Evolutionary conservation across 2,329 filamentous ascomycete species (phyloP).

Genomic region (Bisporella sp.): DNA sequence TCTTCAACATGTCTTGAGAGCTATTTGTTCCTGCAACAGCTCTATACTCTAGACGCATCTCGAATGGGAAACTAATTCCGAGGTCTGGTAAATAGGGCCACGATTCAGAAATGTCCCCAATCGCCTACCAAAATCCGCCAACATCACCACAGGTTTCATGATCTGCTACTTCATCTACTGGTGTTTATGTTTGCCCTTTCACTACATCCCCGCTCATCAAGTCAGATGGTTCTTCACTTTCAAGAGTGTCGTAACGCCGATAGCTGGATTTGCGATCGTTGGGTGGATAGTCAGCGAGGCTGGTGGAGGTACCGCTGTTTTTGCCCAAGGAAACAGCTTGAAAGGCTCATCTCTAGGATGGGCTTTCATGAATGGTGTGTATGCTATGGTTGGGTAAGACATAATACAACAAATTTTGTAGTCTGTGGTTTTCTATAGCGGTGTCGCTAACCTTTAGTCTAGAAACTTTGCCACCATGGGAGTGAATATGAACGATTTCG

Average conservation of each 20-base stretch:
- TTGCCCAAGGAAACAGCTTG: conserved; percentile 5
- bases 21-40: too few species aligned
- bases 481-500: conserved; percentile 17
- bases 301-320: conserved; percentile 5
- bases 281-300: conserved; percentile 7
- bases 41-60: too few species aligned
- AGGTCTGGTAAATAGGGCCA: conserved; percentile 2
- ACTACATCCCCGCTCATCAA: conserved; percentile 39
- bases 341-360: conserved; percentile 3
- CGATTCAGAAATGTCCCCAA: conserved; percentile 30
- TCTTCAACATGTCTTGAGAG: too few species aligned
- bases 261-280: conserved; percentile 11
- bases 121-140: conserved; percentile 36
- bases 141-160: conserved; percentile 48
- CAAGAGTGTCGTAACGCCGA: conserved; percentile 30
- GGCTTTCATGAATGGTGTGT: conserved; percentile 25
- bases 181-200: conserved; percentile 23
- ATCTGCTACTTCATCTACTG: conserved; percentile 41
- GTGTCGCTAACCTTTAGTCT: background rate
- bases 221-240: conserved; percentile 44
- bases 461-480: background rate
- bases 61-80: too few species aligned
- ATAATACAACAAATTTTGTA: conserved; percentile 13
- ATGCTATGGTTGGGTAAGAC: conserved; percentile 16
- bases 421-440: background rate